Conservation (phyloP, 306 rosid genomes). For the Betula pendula region DNA sequence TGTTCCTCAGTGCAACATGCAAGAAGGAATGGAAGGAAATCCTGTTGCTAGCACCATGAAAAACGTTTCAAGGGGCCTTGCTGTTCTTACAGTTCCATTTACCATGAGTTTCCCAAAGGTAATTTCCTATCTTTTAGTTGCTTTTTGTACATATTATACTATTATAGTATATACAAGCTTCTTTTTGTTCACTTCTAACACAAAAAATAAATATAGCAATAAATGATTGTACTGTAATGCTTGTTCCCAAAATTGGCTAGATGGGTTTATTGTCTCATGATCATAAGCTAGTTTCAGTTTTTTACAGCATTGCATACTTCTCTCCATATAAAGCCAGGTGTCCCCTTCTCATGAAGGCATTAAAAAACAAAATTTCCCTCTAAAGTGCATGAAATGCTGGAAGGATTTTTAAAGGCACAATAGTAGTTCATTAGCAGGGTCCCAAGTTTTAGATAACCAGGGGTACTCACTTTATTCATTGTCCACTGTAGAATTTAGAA, state of each 20-base stretch:
- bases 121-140: slow-evolving; percentile 20
- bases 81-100: slow-evolving; percentile 85
- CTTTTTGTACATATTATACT: background rate
- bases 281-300: background rate
- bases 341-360: background rate
- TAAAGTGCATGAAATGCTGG: background rate
- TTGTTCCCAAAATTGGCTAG: slow-evolving; percentile 10
- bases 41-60: slow-evolving; percentile 76
- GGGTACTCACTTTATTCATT: background rate
- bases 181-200: slow-evolving; percentile 13
- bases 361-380: background rate
- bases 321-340: background rate
- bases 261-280: background rate
- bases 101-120: slow-evolving; percentile 89
- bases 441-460: background rate
- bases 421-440: background rate
- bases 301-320: slow-evolving; percentile 11
- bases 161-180: slow-evolving; percentile 12
- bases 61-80: slow-evolving; percentile 76
- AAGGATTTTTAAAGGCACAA: background rate
- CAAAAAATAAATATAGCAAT: slow-evolving; percentile 9
- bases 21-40: slow-evolving; percentile 96
- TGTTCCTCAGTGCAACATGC: slow-evolving; percentile 70
- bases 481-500: slow-evolving; percentile 1
- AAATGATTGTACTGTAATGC: slow-evolving; percentile 18